Evolutionary conservation across 148 eudicot species (phyloP).

Genomic region (Arbutus unedo): DNA sequence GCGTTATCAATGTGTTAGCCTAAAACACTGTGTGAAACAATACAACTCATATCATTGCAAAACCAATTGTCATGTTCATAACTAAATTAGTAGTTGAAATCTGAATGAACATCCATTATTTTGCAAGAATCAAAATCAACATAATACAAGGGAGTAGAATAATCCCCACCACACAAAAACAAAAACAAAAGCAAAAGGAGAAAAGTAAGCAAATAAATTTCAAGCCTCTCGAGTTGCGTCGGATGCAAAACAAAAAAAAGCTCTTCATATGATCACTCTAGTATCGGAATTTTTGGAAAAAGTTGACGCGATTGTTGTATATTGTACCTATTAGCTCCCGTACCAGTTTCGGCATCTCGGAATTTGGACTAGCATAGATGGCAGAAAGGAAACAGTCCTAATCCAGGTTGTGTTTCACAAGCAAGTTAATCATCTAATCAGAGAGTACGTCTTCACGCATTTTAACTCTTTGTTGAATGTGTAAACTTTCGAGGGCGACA

Average conservation of each 20-base stretch:
- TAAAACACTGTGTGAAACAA: too few species aligned
- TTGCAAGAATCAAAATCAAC: background rate
- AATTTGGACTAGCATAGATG: too few species aligned
- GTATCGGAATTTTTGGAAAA: background rate
- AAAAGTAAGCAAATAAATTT: background rate
- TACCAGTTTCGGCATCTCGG: too few species aligned
- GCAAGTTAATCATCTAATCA: background rate
- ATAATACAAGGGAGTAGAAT: too few species aligned
- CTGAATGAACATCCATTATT: background rate
- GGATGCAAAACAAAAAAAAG: background rate
- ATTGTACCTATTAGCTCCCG: background rate
- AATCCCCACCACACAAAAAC: background rate
- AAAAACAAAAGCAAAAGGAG: background rate
- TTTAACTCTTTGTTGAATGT: conserved; percentile 42
- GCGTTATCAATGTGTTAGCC: too few species aligned
- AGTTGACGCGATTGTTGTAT: background rate
- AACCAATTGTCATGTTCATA: background rate
- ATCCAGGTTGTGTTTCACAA: too few species aligned
- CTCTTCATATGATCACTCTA: background rate
- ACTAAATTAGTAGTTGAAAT: background rate
- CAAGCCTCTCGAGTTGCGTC: background rate
- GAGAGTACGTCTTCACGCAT: conserved; percentile 38
- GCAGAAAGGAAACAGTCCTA: too few species aligned
- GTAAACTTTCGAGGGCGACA: conserved; percentile 46
- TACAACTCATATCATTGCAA: background rate